phyloP scores from a whole-genome alignment of 345 rosid species.

The Streptanthus diversifolius region DNA sequence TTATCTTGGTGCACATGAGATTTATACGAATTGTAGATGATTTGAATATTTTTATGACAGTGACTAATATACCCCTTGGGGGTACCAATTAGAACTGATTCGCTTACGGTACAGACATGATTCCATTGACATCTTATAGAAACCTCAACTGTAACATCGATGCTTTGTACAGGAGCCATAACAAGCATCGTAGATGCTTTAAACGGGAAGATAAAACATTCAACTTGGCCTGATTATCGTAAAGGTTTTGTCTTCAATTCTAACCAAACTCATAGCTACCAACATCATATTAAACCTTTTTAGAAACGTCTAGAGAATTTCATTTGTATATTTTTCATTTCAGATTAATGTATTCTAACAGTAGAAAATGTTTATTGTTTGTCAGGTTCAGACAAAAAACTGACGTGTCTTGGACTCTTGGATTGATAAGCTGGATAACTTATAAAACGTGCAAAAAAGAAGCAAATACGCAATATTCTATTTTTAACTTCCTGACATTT shows the following conservation, averaged over 20 bases:
- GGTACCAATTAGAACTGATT: not conserved
- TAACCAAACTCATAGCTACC: not conserved
- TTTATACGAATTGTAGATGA: not conserved
- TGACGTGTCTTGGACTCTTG: not conserved
- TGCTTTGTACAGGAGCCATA: not conserved
- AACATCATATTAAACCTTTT: not conserved
- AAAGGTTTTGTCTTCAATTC: not conserved
- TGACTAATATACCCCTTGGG: not conserved
- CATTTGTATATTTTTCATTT: not conserved
- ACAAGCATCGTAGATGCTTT: not conserved
- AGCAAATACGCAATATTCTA: not conserved
- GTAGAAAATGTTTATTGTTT: not conserved
- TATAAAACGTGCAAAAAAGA: constrained; percentile 11
- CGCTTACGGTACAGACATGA: not conserved
- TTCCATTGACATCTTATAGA: not conserved
- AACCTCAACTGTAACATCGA: not conserved
- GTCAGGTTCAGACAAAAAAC: constrained; percentile 3
- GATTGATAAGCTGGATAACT: constrained; percentile 15
- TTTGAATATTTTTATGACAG: not conserved
- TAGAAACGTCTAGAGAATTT: not conserved
- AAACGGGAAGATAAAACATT: not conserved
- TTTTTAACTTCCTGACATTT: not conserved
- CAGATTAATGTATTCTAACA: not conserved
- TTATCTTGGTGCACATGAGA: not conserved
- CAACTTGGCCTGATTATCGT: not conserved